Percentiles rank a stretch among this genome's conserved stretches.
Evolutionary conservation across 148 eudicot genomes (phyloP).

Genomic region (Vaccinium darrowii): DNA sequence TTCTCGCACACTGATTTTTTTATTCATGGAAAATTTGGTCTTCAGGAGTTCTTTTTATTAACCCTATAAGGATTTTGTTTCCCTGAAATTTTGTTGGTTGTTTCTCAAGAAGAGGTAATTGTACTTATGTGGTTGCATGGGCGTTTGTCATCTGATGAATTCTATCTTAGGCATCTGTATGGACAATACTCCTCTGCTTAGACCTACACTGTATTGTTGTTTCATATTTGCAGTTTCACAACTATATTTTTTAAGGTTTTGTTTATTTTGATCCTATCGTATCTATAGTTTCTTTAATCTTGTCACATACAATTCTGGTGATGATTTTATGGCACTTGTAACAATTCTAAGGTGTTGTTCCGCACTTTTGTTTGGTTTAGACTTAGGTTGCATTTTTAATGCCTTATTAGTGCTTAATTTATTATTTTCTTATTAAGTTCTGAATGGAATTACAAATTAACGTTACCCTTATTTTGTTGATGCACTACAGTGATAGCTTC

Average conservation of each 20-base stretch:
- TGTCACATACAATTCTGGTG: background rate
- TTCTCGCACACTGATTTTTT: background rate
- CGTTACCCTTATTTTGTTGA: background rate
- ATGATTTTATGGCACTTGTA: background rate
- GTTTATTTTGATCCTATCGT: background rate
- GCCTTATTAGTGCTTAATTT: background rate
- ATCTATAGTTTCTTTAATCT: background rate
- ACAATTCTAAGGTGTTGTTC: background rate
- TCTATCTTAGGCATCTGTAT: background rate
- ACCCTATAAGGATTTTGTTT: background rate
- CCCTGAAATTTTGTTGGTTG: background rate
- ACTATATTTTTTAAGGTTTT: background rate
- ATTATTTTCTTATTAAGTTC: background rate
- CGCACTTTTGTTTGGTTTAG: background rate
- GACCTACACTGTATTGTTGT: no score
- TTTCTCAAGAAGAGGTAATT: background rate
- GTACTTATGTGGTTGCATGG: background rate
- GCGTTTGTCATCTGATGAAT: background rate
- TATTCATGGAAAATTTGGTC: background rate
- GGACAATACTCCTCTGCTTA: conserved; percentile 1
- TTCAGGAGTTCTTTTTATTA: background rate
- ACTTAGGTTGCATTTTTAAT: background rate
- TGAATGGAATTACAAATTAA: background rate
- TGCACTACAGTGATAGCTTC: conserved; percentile 31
- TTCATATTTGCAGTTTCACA: background rate